phyloP scores from a whole-genome alignment of 2,329 filamentous ascomycete species.

The Pseudogymnoascus sp. region DNA sequence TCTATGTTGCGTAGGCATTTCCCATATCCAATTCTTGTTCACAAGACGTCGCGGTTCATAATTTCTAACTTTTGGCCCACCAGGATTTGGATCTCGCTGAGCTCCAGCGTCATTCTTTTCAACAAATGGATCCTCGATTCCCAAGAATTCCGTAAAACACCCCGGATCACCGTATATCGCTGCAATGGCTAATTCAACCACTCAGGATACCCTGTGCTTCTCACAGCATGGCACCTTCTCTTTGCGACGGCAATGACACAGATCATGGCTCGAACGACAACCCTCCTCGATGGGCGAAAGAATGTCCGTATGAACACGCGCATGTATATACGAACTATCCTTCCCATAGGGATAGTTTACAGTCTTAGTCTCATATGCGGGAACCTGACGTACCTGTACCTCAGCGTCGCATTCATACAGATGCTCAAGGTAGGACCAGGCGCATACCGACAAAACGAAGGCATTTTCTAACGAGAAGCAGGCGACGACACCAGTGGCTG shows the following conservation, averaged over 20 bases:
- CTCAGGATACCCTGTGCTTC: conserved; percentile 63
- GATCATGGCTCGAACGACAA: conserved; percentile 81
- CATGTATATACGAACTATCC: conserved; percentile 85
- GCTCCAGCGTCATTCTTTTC: conserved; percentile 93
- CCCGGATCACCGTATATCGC: not conserved
- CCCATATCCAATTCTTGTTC: conserved; percentile 29
- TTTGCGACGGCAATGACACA: conserved; percentile 96
- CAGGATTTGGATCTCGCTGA: conserved; percentile 87
- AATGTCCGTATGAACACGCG: conserved; percentile 94
- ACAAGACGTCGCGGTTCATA: conserved; percentile 19
- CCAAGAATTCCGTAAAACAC: conserved; percentile 65
- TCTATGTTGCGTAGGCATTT: conserved; percentile 63
- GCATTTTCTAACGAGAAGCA: conserved; percentile 28
- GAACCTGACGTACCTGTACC: conserved; percentile 90
- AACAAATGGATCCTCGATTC: conserved; percentile 97
- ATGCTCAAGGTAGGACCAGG: conserved; percentile 76
- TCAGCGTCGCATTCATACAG: conserved; percentile 95
- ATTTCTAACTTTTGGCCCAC: conserved; percentile 8
- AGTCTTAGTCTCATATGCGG: conserved; percentile 92
- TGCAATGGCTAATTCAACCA: conserved; percentile 24
- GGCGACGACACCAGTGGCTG: conserved; percentile 91
- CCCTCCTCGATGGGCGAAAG: conserved; percentile 85
- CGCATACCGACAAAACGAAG: not conserved
- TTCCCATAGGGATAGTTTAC: conserved; percentile 94
- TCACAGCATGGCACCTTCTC: conserved; percentile 91